phyloP scores from a whole-genome alignment of 1,284 basidiomycete genomes.

The Erythrobasidium hasegawianum region DNA sequence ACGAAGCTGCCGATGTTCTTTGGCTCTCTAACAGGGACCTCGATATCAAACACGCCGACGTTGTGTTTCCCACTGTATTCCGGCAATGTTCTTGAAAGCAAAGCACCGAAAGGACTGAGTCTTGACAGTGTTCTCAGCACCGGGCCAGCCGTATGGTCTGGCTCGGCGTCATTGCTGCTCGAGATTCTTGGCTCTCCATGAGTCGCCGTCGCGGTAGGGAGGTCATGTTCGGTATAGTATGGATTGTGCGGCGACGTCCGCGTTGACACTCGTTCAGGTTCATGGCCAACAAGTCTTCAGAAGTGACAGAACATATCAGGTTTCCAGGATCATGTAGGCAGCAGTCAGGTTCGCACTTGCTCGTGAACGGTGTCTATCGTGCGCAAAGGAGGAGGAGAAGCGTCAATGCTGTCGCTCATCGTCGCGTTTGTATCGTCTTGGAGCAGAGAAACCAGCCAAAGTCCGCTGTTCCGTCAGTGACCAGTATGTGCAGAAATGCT shows the following conservation, averaged over 20 bases:
- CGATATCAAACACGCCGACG: conserved; percentile 35
- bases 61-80: conserved; percentile 22
- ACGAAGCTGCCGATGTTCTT: conserved; percentile 18
- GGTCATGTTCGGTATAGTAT: conserved; percentile 1
- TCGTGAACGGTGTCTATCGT: conserved; percentile 13
- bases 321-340: background rate
- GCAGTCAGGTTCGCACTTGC: conserved; percentile 14
- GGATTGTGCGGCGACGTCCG: background rate
- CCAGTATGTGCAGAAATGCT: too few species aligned
- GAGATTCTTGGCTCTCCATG: background rate
- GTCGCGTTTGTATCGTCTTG: too few species aligned
- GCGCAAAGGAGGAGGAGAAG: background rate
- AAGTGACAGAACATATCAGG: background rate
- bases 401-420: too few species aligned
- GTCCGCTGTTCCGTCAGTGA: too few species aligned
- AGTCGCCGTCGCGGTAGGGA: background rate
- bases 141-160: conserved; percentile 5
- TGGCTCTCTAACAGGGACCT: conserved; percentile 23
- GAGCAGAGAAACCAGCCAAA: too few species aligned
- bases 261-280: conserved; percentile 10
- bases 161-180: background rate
- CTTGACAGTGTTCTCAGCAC: conserved; percentile 16
- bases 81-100: conserved; percentile 28
- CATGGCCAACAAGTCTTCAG: conserved; percentile 13
- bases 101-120: conserved; percentile 18